Percentiles rank a stretch among this genome's conserved stretches.
These are phyloP conservation scores for Yueomyces sinensis DNA, from an alignment of 805 yeast species.

Conservation along the genomic window DNA sequence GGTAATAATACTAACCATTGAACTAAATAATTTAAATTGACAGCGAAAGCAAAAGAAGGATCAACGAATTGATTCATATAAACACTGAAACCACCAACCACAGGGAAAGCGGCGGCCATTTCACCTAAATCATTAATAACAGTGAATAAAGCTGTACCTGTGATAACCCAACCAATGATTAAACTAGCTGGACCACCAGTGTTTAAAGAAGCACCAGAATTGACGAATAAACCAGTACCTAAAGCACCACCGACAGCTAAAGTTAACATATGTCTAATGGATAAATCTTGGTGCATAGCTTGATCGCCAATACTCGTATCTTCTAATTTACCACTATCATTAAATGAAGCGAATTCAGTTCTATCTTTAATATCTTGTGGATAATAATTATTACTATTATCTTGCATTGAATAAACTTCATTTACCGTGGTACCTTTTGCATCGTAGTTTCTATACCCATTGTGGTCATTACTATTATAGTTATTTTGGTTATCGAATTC, in stretches of 20 bases:
- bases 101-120: conserved; percentile 39
- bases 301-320: conserved; percentile 4
- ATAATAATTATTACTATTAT: too few species aligned
- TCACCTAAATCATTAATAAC: conserved; percentile 45
- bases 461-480: too few species aligned
- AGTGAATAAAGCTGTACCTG: conserved; percentile 46
- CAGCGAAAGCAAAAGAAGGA: conserved; percentile 42
- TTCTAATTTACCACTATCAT: conserved; percentile 1
- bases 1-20: conserved; percentile 47
- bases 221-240: conserved; percentile 58
- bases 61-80: conserved; percentile 40
- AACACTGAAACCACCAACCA: conserved; percentile 39
- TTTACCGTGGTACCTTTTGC: too few species aligned
- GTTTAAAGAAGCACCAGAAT: conserved; percentile 44
- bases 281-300: conserved; percentile 16
- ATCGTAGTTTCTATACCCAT: too few species aligned
- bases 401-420: not conserved
- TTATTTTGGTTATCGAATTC: not conserved
- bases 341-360: not conserved
- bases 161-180: conserved; percentile 39
- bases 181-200: conserved; percentile 57
- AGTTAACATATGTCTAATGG: conserved; percentile 40
- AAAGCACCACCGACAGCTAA: conserved; percentile 57
- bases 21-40: conserved; percentile 40
- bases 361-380: not conserved